Conservation (phyloP, 192 early-diverging fungal genomes). For the Cetraspora pellucida region DNA sequence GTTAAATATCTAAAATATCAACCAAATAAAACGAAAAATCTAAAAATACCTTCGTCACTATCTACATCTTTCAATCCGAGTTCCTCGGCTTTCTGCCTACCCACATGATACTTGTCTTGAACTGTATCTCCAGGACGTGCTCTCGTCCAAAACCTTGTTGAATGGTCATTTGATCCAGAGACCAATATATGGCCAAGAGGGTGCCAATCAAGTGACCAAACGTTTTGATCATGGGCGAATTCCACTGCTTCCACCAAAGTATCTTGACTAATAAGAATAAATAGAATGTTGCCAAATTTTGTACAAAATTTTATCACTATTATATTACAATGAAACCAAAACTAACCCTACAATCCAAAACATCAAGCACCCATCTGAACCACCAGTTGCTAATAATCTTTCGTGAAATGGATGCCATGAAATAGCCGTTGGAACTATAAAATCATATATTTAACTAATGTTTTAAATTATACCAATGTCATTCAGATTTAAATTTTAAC, state of each 20-base stretch:
- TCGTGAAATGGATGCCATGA: slow-evolving; percentile 97
- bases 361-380: slow-evolving; percentile 82
- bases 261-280: slow-evolving; percentile 19
- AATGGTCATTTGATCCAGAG: slow-evolving; percentile 93
- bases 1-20: background rate
- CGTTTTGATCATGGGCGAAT: slow-evolving; percentile 82
- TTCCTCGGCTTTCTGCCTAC: slow-evolving; percentile 53
- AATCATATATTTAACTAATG: background rate
- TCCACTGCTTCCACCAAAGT: slow-evolving; percentile 52
- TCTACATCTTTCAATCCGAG: slow-evolving; percentile 40
- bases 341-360: slow-evolving; percentile 85
- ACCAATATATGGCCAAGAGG: slow-evolving; percentile 94
- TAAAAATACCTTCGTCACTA: slow-evolving; percentile 26
- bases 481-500: background rate
- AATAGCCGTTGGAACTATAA: slow-evolving; percentile 53
- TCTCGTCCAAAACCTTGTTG: slow-evolving; percentile 94
- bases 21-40: background rate
- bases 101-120: slow-evolving; percentile 59
- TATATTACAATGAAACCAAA: slow-evolving; percentile 28
- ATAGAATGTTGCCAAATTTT: background rate
- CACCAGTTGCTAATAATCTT: slow-evolving; percentile 85
- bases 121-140: slow-evolving; percentile 80
- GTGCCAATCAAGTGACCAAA: slow-evolving; percentile 98
- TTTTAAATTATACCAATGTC: background rate
- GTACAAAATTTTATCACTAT: slow-evolving; percentile 22